Evolutionary conservation across 805 yeast genomes (phyloP), one percentile per base, ranked within the genome.

Genomic region (Barnettozyma pratensis): DNA sequence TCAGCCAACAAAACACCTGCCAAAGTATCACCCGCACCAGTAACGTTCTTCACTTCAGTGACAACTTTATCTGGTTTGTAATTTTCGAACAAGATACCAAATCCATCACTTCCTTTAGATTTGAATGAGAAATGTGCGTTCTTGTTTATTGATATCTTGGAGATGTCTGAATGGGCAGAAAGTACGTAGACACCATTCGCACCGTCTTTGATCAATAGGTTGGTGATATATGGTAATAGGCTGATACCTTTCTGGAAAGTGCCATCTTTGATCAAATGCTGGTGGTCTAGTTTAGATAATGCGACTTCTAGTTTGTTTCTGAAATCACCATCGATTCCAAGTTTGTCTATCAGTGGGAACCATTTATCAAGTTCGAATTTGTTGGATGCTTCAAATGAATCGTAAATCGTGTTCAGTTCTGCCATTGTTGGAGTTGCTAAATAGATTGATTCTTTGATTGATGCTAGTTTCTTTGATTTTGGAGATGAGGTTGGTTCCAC

Each of bases 21-120:
- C 39, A 89, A 71, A 0, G 94, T 75, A 64, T 89, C 96, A 9
- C 96, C 97, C 0, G 96, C 96, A 3, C 96, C 97, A 8, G 92
- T 87, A 32, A 86, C 96, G 55, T 83, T 87, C 30, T 65, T 66
- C 10, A 85, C 59, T 3, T 69, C 60, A 0, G 39, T 26, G 8
- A 76, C 71, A 3, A 53, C 48, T 6, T 61, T 55, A 1, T 68
- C 64, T 3, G 75, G 66, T 0, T 77, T 74, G 61, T 75, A 84
- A 60, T 85, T 83, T 56, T 86, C 87, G 25, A 87, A 68, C 7
- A 80, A 68, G 5, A 85, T 72, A 4, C 89, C 89, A 44, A 74
- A 43, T 6, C 46, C 49, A 12, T 56, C 58, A 4, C 44, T 34
- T 8, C 60, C 53, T 34, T 52, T 47, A 32, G 58, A 45, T 51